Base-by-base conservation (phyloP, 768 basidiomycete genomes). In the Tricholoma furcatifolium region DNA sequence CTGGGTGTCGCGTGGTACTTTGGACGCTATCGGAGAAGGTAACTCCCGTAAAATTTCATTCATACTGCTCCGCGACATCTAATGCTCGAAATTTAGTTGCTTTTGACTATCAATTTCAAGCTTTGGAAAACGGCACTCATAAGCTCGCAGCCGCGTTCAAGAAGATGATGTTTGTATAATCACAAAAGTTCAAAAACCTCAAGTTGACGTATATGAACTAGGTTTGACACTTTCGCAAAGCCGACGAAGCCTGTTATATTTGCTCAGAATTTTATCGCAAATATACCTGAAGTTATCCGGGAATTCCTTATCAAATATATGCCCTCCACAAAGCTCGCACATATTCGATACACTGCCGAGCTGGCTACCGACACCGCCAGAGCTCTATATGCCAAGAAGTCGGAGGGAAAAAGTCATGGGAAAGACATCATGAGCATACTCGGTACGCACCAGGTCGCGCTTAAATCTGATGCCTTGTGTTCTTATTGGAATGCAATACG, bases 21-120 rank as follows among this genome's bases (percentile, higher is more conserved):
- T 82, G 48, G 81, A 81, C 64, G 74, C 77, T 12, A 76, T 82
- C 48, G 81, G 78, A 7, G 68, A 74, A 63, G 78, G 80, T 77
- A 62, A 58, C 31, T 34, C 8, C 18, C 18, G 15, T 11, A 20
- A 32, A 5, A 15, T 12, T 4, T 34, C 12, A 27, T 4, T 27
- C 27, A 27, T 27, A 27, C 34, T 3, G 12, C 11, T 20, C 10
- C 32, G 21, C 17, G 24, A n/a, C 15, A n/a, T 10, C 39, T 20
- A 21, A 44, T 23, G 6, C 20, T 20, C 2, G 1, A 7, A 44
- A 2, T 23, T 30, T n/a, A 77, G 79, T 74, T 44, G 78, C 77
- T 36, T 82, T 82, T 54, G 80, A 80, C 50, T 73, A 80, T 58
- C 70, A 69, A 27, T 80, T 81, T 36, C 70, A 69, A 11, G 67